Evolutionary conservation across 2,329 filamentous ascomycete genomes (phyloP).

Genomic region (Phoma sp.): DNA sequence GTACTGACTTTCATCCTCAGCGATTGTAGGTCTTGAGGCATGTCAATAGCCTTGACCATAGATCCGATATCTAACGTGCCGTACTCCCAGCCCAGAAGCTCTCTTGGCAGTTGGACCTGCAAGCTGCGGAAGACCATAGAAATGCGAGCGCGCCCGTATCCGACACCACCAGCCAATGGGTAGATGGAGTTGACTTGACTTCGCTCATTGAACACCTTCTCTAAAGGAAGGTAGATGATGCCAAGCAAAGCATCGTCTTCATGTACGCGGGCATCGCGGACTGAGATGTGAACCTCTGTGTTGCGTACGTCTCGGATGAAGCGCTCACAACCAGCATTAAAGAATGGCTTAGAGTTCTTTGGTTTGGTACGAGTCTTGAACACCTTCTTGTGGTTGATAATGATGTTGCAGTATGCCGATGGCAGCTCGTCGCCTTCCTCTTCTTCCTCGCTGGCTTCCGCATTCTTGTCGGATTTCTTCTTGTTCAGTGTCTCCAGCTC

Average conservation of each 20-base stretch:
- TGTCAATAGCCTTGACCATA: constrained; percentile 55
- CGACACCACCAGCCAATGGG: constrained; percentile 74
- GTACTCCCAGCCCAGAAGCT: constrained; percentile 72
- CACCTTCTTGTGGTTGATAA: constrained; percentile 72
- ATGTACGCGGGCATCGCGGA: constrained; percentile 70
- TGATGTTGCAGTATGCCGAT: constrained; percentile 74
- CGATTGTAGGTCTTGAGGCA: constrained; percentile 57
- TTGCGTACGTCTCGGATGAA: constrained; percentile 73
- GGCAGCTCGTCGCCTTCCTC: constrained; percentile 70
- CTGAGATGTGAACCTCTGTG: constrained; percentile 70
- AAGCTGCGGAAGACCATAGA: constrained; percentile 77
- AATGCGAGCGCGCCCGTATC: constrained; percentile 71
- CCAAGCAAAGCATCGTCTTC: constrained; percentile 74
- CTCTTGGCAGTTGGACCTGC: constrained; percentile 64
- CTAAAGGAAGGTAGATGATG: constrained; percentile 71
- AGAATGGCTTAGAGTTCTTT: constrained; percentile 79
- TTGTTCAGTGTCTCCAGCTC: constrained; percentile 68
- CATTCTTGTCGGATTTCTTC: constrained; percentile 54
- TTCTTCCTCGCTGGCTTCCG: constrained; percentile 63
- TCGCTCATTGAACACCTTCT: constrained; percentile 65
- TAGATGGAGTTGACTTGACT: constrained; percentile 71
- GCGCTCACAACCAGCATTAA: constrained; percentile 76
- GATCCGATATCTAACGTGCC: constrained; percentile 72
- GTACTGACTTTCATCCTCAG: constrained; percentile 67
- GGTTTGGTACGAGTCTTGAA: constrained; percentile 78